Evolutionary conservation across 768 basidiomycete genomes (phyloP), one percentile per base, ranked within the genome.

Genomic region (Pulveroboletus sp.): DNA sequence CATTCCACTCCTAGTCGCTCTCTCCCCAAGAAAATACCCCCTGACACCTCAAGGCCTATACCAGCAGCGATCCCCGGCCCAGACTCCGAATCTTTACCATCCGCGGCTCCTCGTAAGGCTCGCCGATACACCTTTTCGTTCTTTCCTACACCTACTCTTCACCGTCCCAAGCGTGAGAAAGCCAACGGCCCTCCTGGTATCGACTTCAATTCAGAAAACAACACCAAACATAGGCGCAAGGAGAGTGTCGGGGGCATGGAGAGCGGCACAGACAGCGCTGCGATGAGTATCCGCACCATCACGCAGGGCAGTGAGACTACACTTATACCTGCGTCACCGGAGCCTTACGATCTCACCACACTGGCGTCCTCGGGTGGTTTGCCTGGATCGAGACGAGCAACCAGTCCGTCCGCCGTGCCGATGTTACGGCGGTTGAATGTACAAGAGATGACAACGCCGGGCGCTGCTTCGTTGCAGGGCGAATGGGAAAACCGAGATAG

Each of bases 71-170:
- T 34, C 22, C 17, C 43, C 1, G 19, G 19, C 27, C 31, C 45
- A 9, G 45, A 53, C 2, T 26, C 19, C 12, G 27, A 42, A 29
- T 24, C 35, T 3, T 2, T 27, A 6, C 3, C 47, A 16, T 34
- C 40, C 1, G 12, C 45, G 2, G 30, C 51, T 6, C 43, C 46
- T 43, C 63, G 48, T 12, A 58, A 45, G 47, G 3, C 42, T 19
- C 61, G 51, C 16, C 43, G 67, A 39, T 57, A 43, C 27, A 67
- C 59, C 3, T 67, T 66, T 51, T 61, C 58, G 8, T 60, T 66
- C 6, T 34, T 68, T 4, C 19, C 64, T 2, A 27, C 64, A 0
- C 19, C 62, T 22, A 22, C 54, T n/a, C 57, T 68, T 29, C 39
- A 45, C 6, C 54, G 52, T 16, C 30, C 46, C 26, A 65, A 48